Evolutionary conservation across 495 filamentous ascomycete genomes (phyloP).

Genomic region (Aspergillus bridgeri): DNA sequence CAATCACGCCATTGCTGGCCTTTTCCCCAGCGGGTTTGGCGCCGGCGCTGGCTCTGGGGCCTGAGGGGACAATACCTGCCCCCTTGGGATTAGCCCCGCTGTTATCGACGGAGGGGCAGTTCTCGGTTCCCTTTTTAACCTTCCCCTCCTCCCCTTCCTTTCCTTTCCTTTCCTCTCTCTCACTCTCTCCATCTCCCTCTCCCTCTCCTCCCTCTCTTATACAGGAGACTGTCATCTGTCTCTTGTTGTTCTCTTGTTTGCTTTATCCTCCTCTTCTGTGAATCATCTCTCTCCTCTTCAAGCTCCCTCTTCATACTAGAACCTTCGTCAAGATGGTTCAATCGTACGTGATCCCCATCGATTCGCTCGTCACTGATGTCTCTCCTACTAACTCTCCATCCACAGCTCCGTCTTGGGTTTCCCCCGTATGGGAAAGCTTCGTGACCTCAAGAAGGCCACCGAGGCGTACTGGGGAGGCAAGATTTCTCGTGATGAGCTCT

Average conservation of each 20-base stretch:
- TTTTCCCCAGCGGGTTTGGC: too few relatives aligned
- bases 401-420: slow-evolving; percentile 68
- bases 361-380: slow-evolving; percentile 17
- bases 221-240: slow-evolving; percentile 12
- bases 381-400: slow-evolving; percentile 16
- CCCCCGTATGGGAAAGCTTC: slow-evolving; percentile 93
- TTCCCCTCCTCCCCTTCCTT: slow-evolving; percentile 11
- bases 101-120: slow-evolving; percentile 1
- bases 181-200: slow-evolving; percentile 3
- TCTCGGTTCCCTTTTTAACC: slow-evolving; percentile 13
- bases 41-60: too few relatives aligned
- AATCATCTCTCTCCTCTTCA: slow-evolving; percentile 11
- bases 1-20: not conserved
- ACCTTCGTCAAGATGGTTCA: slow-evolving; percentile 69
- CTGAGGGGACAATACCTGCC: not conserved
- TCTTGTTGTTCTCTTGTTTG: slow-evolving; percentile 17
- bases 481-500: slow-evolving; percentile 79
- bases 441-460: slow-evolving; percentile 99
- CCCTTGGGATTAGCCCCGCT: not conserved
- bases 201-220: slow-evolving; percentile 10
- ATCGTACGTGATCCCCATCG: slow-evolving; percentile 49
- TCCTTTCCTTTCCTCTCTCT: slow-evolving; percentile 9
- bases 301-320: slow-evolving; percentile 19
- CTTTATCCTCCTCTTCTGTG: slow-evolving; percentile 12
- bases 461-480: slow-evolving; percentile 97